Percentiles rank a stretch among this genome's conserved stretches.
Evolutionary conservation across 2,329 filamentous ascomycete genomes (phyloP).

Genomic region (Fonsecaea monophora): DNA sequence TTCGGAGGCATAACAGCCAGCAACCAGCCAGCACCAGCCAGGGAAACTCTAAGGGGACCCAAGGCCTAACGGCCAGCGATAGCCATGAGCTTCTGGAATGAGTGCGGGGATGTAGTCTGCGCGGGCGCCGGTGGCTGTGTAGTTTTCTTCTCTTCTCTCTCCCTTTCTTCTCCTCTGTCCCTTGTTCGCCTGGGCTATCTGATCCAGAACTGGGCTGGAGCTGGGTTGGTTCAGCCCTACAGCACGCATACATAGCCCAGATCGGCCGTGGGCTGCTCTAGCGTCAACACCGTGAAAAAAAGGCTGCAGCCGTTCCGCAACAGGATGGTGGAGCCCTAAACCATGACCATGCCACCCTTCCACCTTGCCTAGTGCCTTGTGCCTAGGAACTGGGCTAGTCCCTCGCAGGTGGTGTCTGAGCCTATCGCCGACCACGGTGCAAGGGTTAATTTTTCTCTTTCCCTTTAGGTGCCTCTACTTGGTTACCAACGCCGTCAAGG

Average conservation of each 20-base stretch:
- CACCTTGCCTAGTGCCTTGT: too few relatives aligned
- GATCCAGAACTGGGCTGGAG: constrained; percentile 6
- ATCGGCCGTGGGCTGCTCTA: constrained; percentile 21
- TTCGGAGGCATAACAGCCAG: not conserved
- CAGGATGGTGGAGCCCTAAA: constrained; percentile 15
- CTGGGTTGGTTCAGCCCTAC: constrained; percentile 23
- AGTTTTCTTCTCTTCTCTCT: too few relatives aligned
- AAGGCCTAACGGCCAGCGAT: not conserved
- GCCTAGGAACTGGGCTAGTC: not conserved
- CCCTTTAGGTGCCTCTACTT: not conserved
- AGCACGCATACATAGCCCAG: constrained; percentile 15
- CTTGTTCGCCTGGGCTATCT: not conserved
- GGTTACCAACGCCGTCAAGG: not conserved
- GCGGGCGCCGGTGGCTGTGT: not conserved
- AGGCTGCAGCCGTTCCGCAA: constrained; percentile 22
- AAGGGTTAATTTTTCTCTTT: constrained; percentile 4
- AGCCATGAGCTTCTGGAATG: not conserved
- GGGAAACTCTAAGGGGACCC: constrained; percentile 1
- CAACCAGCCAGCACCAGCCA: not conserved
- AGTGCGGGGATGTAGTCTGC: not conserved
- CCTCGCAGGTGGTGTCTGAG: constrained; percentile 6
- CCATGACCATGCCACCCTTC: not conserved
- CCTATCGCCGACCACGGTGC: not conserved
- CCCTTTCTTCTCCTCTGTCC: not conserved
- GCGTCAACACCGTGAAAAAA: constrained; percentile 20